These are phyloP conservation scores for Citrus glauca DNA, from an alignment of 345 rosid species.

Conservation along the genomic window DNA sequence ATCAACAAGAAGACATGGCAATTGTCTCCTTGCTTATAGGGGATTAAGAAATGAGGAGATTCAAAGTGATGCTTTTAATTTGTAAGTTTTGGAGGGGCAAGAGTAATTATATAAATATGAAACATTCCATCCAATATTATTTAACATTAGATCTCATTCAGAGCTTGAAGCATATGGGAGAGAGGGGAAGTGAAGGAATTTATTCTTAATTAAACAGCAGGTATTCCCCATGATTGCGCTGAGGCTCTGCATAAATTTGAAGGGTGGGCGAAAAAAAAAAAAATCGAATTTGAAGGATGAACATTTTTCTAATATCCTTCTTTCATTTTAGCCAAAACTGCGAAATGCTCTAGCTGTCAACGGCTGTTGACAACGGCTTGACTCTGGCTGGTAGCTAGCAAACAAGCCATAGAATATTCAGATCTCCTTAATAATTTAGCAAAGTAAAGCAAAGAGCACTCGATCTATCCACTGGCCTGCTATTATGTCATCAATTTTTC, in stretches of 20 bases:
- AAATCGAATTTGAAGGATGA: too few species aligned
- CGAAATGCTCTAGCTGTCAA: too few species aligned
- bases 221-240: background rate
- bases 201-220: background rate
- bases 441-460: background rate
- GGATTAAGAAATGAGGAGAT: background rate
- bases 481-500: background rate
- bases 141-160: background rate
- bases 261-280: background rate
- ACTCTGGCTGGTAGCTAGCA: background rate
- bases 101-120: background rate
- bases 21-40: background rate
- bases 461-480: background rate
- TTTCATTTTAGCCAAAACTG: background rate
- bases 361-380: background rate
- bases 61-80: background rate
- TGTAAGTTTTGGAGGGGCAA: background rate
- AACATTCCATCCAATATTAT: background rate
- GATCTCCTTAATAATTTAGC: background rate
- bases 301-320: too few species aligned
- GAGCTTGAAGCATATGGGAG: background rate
- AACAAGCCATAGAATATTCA: background rate
- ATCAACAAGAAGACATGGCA: background rate
- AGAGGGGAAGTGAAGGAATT: background rate
- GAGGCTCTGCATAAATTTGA: background rate